Evolutionary conservation across 768 basidiomycete genomes (phyloP), one percentile per base, ranked within the genome.

Genomic region (Tubosaeta brunneosetosa): DNA sequence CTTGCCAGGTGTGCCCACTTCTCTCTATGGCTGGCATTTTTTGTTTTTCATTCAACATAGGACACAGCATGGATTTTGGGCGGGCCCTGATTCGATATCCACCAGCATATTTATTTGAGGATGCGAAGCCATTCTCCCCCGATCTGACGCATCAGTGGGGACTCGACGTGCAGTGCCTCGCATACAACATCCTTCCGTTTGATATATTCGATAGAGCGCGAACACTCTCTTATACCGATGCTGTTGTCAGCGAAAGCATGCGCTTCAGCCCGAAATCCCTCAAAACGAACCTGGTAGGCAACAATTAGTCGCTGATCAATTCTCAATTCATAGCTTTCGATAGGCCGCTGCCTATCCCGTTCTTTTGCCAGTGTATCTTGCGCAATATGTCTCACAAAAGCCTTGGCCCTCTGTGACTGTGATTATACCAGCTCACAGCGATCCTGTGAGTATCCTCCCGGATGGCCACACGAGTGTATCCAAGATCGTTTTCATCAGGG

Each of bases 301-400:
- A 32, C 34, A 41, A 45, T 55, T 9, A 37, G 17, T 42, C 37
- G 16, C 12, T 12, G 42, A 33, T 29, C 19, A 63, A 32, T 44
- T 5, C 13, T 46, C 33, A 25, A 44, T 47, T 44, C 51, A 51
- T 31, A 60, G 40, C 33, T 48, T 49, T 53, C 26, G 37, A 50
- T 57, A 84, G 84, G 69, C 79, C 17, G 76, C 83, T 22, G 82
- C 78, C 34, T 83, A 81, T 56, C 85, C 85, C 3, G 69, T 86
- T 31, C 73, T 86, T 19, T 64, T 86, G n/a, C 85, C 85, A 5
- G 61, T 84, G 5, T 87, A 86, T 65, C 68, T 86, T 10, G 74
- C 73, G 17, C 76, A 77, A 57, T 86, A 84, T 59, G 59, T 74
- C 46, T 57, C 66, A 7, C 42, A 52, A 6, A 51, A 61, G 13